These are phyloP conservation scores for Neckera pumila DNA, from an alignment of 225 moss, liverwort and hornwort genomes.

Conservation along the genomic window DNA sequence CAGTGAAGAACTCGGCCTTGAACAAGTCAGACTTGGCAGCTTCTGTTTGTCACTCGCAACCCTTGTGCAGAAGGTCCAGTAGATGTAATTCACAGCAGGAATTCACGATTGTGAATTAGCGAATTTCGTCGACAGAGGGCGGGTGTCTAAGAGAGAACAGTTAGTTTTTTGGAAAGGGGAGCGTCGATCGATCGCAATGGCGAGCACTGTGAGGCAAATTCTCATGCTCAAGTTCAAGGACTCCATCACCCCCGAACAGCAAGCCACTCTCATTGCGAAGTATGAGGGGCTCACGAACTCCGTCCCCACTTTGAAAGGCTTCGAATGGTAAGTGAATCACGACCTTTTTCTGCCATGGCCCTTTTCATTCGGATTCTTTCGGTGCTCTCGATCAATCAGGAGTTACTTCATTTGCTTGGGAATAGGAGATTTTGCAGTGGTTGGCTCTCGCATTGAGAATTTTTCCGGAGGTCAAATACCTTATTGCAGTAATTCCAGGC, in stretches of 20 bases:
- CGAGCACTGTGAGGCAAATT: conserved; percentile 20
- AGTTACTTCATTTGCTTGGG: not conserved
- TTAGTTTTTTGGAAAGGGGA: not conserved
- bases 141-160: too few species aligned
- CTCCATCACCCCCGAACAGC: conserved; percentile 10
- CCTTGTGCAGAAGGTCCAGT: not conserved
- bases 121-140: too few species aligned
- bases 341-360: not conserved
- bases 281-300: conserved; percentile 18
- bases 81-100: not conserved
- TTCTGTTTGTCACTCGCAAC: not conserved
- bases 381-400: not conserved
- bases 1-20: not conserved
- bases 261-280: not conserved
- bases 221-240: conserved; percentile 41
- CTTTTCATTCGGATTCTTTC: not conserved
- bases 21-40: not conserved
- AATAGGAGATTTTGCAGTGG: too few species aligned
- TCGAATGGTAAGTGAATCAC: conserved; percentile 14
- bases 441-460: not conserved
- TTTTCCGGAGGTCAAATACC: not conserved
- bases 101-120: not conserved
- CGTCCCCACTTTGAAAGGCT: conserved; percentile 31
- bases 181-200: not conserved
- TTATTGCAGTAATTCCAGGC: not conserved